Evolutionary conservation across 495 filamentous ascomycete species (phyloP).

Genomic region (Neurospora sp.): DNA sequence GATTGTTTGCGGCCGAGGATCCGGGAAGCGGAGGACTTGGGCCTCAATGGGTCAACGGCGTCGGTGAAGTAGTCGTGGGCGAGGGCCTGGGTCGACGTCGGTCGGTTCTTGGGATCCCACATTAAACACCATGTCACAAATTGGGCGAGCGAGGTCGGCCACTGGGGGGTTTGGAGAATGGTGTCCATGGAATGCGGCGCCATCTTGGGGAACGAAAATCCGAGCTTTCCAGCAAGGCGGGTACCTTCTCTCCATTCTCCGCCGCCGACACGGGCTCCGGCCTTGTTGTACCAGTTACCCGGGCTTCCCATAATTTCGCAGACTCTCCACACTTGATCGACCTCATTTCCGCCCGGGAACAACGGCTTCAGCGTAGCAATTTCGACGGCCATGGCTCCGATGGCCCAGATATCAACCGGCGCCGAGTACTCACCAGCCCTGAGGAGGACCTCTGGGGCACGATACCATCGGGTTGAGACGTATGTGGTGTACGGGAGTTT

Average conservation of each 20-base stretch:
- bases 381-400: conserved; percentile 99
- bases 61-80: conserved; percentile 95
- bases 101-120: conserved; percentile 95
- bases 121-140: conserved; percentile 99
- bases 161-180: conserved; percentile 80
- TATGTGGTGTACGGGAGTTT: conserved; percentile 97
- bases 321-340: conserved; percentile 97
- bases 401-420: conserved; percentile 96
- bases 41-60: conserved; percentile 83
- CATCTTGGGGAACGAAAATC: conserved; percentile 99
- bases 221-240: conserved; percentile 84
- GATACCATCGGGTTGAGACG: conserved; percentile 97
- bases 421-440: conserved; percentile 95
- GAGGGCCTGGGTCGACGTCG: conserved; percentile 88
- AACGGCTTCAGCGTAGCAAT: conserved; percentile 94
- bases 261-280: conserved; percentile 77
- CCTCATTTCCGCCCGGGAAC: conserved; percentile 96
- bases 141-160: conserved; percentile 76
- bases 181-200: conserved; percentile 94
- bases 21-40: conserved; percentile 81
- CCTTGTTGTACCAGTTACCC: conserved; percentile 93
- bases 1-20: conserved; percentile 82
- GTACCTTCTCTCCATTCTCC: conserved; percentile 97
- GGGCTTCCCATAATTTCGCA: conserved; percentile 99
- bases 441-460: conserved; percentile 89